phyloP scores from a whole-genome alignment of 768 basidiomycete species.

The Boletellus emodensis region DNA sequence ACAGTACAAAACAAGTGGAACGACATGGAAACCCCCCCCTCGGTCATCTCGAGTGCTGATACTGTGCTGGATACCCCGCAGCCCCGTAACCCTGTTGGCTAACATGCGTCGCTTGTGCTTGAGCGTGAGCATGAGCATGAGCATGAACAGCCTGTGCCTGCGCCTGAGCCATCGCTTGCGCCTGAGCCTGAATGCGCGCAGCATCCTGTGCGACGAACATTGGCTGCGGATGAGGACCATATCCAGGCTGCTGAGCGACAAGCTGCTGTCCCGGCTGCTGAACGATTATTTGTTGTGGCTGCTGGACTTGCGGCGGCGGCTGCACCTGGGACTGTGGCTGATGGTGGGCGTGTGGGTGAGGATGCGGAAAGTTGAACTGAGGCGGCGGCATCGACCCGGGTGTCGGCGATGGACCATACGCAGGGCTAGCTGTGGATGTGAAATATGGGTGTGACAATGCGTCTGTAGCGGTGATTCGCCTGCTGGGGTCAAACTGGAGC shows the following conservation, averaged over 20 bases:
- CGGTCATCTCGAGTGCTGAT: slow-evolving; percentile 30
- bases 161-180: slow-evolving; percentile 40
- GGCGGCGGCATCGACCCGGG: slow-evolving; percentile 65
- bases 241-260: slow-evolving; percentile 31
- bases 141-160: slow-evolving; percentile 26
- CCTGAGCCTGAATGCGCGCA: slow-evolving; percentile 40
- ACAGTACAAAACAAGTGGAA: slow-evolving; percentile 8
- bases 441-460: slow-evolving; percentile 94
- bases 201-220: slow-evolving; percentile 32
- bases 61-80: slow-evolving; percentile 29
- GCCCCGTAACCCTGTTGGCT: slow-evolving; percentile 28
- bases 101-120: slow-evolving; percentile 32
- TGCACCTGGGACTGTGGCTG: slow-evolving; percentile 40
- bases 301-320: slow-evolving; percentile 45
- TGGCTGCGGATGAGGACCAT: slow-evolving; percentile 31
- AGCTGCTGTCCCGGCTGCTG: slow-evolving; percentile 39
- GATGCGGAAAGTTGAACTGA: slow-evolving; percentile 64
- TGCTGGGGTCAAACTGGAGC: slow-evolving; percentile 92
- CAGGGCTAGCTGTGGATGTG: slow-evolving; percentile 43
- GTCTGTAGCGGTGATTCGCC: slow-evolving; percentile 87
- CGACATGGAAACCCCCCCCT: background rate
- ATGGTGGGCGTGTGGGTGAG: slow-evolving; percentile 47
- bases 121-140: slow-evolving; percentile 38
- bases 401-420: slow-evolving; percentile 33
- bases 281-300: slow-evolving; percentile 35